These are phyloP conservation scores for Xylaria telfairii DNA, from an alignment of 495 filamentous ascomycete genomes.

Conservation along the genomic window DNA sequence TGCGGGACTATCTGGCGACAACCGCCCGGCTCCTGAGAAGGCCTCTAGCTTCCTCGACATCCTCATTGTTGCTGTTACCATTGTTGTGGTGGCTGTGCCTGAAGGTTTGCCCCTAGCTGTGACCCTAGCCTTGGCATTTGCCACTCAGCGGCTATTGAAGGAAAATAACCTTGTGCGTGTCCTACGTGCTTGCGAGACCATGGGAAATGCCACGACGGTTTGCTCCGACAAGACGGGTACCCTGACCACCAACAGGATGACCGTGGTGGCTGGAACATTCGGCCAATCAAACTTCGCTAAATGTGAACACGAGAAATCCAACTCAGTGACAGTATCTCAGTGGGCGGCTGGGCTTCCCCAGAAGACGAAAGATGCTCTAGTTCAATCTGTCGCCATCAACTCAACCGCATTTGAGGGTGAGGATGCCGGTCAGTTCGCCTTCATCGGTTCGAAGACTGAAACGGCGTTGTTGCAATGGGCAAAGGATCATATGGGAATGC, in stretches of 20 bases:
- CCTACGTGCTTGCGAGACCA: conserved; percentile 80
- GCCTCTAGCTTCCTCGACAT: conserved; percentile 80
- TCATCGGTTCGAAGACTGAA: conserved; percentile 79
- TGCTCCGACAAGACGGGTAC: conserved; percentile 91
- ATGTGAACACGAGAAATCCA: conserved; percentile 32
- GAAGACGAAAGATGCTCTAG: conserved; percentile 61
- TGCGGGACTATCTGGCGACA: conserved; percentile 58
- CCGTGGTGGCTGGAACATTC: conserved; percentile 71
- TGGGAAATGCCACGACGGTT: conserved; percentile 85
- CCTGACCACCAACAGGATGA: conserved; percentile 79
- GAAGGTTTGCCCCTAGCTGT: conserved; percentile 84
- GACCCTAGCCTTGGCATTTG: conserved; percentile 80
- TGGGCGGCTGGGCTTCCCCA: conserved; percentile 64
- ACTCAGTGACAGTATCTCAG: conserved; percentile 54
- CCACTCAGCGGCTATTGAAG: conserved; percentile 79
- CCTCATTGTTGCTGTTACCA: conserved; percentile 80
- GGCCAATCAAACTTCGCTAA: conserved; percentile 67
- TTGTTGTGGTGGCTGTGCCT: conserved; percentile 83
- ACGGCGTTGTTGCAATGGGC: conserved; percentile 72
- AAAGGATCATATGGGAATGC: conserved; percentile 67
- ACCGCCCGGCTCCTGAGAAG: conserved; percentile 60
- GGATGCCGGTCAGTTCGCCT: conserved; percentile 62
- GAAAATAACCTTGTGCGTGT: conserved; percentile 83
- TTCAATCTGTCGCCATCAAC: conserved; percentile 72
- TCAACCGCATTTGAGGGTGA: conserved; percentile 79